Conservation (phyloP, 495 filamentous ascomycete genomes). For the Lasiosphaeria ovina region DNA sequence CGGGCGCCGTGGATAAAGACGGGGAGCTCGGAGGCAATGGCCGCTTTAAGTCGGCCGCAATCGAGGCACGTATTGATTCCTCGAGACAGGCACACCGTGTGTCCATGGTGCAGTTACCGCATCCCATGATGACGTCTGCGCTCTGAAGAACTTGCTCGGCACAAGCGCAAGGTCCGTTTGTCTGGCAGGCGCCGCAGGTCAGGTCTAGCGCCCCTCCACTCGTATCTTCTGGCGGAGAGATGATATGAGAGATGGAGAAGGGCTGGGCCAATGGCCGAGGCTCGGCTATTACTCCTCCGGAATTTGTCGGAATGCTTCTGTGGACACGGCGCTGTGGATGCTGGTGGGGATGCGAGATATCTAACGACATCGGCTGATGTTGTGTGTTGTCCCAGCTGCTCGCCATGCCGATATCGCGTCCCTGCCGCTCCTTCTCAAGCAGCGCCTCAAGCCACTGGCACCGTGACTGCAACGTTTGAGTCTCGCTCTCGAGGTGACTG, state of each 20-base stretch:
- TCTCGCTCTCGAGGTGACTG: constrained; percentile 44
- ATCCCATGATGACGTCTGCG: constrained; percentile 49
- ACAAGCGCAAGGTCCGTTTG: constrained; percentile 51
- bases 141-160: constrained; percentile 46
- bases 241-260: constrained; percentile 49
- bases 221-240: constrained; percentile 43
- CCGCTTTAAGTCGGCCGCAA: constrained; percentile 39
- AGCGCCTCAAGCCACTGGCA: constrained; percentile 42
- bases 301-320: constrained; percentile 1
- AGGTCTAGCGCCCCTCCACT: constrained; percentile 26
- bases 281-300: constrained; percentile 17
- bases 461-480: constrained; percentile 40
- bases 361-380: constrained; percentile 10
- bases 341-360: constrained; percentile 23
- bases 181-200: constrained; percentile 51
- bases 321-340: constrained; percentile 14
- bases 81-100: constrained; percentile 70
- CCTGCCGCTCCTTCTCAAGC: constrained; percentile 43
- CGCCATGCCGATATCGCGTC: constrained; percentile 17
- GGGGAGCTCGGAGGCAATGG: constrained; percentile 36
- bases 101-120: constrained; percentile 59
- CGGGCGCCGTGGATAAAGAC: constrained; percentile 47
- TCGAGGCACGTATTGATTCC: constrained; percentile 48
- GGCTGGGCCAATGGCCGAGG: constrained; percentile 31
- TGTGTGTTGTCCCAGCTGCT: constrained; percentile 22